A percentile compares a stretch with the other conserved stretches of the same genome.
Conservation (phyloP, 768 basidiomycete species). For the Serpula lacrymans region DNA sequence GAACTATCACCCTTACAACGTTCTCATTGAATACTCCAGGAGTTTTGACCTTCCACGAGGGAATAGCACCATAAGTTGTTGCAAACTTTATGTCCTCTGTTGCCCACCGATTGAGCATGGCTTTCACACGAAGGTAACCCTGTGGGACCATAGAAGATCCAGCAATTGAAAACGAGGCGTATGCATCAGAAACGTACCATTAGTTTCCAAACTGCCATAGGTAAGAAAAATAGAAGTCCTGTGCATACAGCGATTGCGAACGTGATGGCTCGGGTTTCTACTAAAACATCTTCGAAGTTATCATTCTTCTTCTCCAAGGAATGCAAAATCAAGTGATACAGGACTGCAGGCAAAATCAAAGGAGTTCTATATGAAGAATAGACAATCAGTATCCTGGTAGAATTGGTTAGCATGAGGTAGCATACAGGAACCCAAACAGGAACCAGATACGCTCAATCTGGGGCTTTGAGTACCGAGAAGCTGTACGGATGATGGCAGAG, state of each 20-base stretch:
- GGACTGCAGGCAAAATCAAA: constrained; percentile 36
- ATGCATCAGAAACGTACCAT: constrained; percentile 25
- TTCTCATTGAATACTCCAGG: constrained; percentile 36
- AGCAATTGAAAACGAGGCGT: neutral
- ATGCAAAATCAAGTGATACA: constrained; percentile 33
- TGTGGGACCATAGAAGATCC: constrained; percentile 13
- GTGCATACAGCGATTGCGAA: constrained; percentile 36
- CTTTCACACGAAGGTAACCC: constrained; percentile 40
- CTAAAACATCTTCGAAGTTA: constrained; percentile 13
- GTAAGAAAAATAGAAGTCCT: constrained; percentile 36
- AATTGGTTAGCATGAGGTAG: neutral
- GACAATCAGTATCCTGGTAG: constrained; percentile 2
- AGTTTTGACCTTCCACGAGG: constrained; percentile 40
- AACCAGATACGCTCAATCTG: constrained; percentile 43
- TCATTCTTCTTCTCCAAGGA: constrained; percentile 5
- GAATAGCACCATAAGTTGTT: constrained; percentile 20
- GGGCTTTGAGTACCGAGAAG: constrained; percentile 40
- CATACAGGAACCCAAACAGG: constrained; percentile 38
- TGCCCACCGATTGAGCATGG: constrained; percentile 38
- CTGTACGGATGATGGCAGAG: constrained; percentile 31
- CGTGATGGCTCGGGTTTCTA: constrained; percentile 34
- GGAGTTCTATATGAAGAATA: constrained; percentile 25
- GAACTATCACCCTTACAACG: constrained; percentile 26
- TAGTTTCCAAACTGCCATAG: constrained; percentile 46
- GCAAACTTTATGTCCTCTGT: constrained; percentile 32